These are phyloP conservation scores for Yarrowia sp. DNA, from an alignment of 805 yeast species.

Conservation along the genomic window DNA sequence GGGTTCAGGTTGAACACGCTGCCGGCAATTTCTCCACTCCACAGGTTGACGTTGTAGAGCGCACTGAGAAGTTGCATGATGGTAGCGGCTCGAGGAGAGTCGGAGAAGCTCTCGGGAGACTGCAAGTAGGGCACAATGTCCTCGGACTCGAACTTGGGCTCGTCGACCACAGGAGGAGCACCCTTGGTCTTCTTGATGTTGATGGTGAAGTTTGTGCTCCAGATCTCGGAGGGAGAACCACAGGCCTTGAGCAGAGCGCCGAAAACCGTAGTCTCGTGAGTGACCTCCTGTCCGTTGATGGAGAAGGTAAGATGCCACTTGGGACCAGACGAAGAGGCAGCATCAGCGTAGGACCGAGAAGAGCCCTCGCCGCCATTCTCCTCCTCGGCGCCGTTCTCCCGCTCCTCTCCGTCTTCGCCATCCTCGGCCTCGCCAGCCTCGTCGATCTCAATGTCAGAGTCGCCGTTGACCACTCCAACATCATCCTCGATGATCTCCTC, in stretches of 20 bases:
- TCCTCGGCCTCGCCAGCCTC: neutral
- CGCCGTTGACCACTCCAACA: slow-evolving; percentile 30
- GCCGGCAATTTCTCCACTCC: slow-evolving; percentile 30
- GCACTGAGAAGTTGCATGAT: slow-evolving; percentile 35
- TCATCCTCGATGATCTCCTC: slow-evolving; percentile 32
- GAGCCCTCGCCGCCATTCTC: slow-evolving; percentile 1
- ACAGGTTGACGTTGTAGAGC: slow-evolving; percentile 35
- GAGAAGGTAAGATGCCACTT: slow-evolving; percentile 54
- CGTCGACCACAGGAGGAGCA: slow-evolving; percentile 22
- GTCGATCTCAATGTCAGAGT: slow-evolving; percentile 27
- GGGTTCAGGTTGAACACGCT: slow-evolving; percentile 28
- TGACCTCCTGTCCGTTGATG: slow-evolving; percentile 55
- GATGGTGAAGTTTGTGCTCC: slow-evolving; percentile 57
- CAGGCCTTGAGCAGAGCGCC: slow-evolving; percentile 52
- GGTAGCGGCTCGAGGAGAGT: slow-evolving; percentile 29
- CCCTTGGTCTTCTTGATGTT: slow-evolving; percentile 43
- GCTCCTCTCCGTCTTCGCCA: slow-evolving; percentile 16
- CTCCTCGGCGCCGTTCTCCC: too few species aligned
- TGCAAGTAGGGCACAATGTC: slow-evolving; percentile 30
- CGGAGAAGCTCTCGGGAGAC: slow-evolving; percentile 33
- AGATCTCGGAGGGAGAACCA: slow-evolving; percentile 40
- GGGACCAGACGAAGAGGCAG: slow-evolving; percentile 24
- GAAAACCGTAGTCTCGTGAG: slow-evolving; percentile 67
- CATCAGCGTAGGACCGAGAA: slow-evolving; percentile 10
- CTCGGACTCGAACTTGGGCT: slow-evolving; percentile 31